Evolutionary conservation across 1,284 basidiomycete species (phyloP), one percentile per base, ranked within the genome.

Genomic region (Pseudozyma sp.): DNA sequence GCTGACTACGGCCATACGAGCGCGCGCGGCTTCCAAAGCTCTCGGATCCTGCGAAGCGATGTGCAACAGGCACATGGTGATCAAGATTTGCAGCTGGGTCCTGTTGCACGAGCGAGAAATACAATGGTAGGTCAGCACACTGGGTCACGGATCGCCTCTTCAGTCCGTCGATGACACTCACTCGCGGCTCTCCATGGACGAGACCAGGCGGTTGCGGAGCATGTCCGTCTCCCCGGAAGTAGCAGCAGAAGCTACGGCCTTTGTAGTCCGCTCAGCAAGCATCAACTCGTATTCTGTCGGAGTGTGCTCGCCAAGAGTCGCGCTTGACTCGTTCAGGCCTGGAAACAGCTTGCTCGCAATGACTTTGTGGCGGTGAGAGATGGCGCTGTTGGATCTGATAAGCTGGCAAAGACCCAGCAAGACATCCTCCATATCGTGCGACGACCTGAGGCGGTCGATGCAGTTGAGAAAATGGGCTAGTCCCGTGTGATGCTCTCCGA

Each of bases 181-280:
- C 70, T 76, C 74, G 42, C 74, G 52, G 40, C 74, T 76, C 35
- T 76, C 66, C 58, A 69, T 69, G 4, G 74, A 63, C 31, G 59
- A 61, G 4, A 39, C 24, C 70, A 65, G 68, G 29, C 56, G 59
- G 13, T 56, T 44, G 7, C 52, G 60, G 14, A 63, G 13, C 7
- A 44, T 8, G 16, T 45, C 53, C 3, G 46, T 24, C 2, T 57
- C 62, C 4, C 33, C 39, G 17, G 47, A 13, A 19, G 19, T 39
- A n/a, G 17, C 10, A 8, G 39, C 39, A 5, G 47, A 29, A 19
- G 17, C 43, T 14, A 44, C 52, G 3, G 29, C 51, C 8, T 56
- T 45, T 6, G 56, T 31, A 1, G 57, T 57, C 16, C 49, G 52
- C 47, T 37, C 44, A 14, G 49, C 49, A 2, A 69, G 57, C 5